These are phyloP conservation scores for Trichophaea hybrida DNA, from an alignment of 2,329 filamentous ascomycete species.

Conservation along the genomic window DNA sequence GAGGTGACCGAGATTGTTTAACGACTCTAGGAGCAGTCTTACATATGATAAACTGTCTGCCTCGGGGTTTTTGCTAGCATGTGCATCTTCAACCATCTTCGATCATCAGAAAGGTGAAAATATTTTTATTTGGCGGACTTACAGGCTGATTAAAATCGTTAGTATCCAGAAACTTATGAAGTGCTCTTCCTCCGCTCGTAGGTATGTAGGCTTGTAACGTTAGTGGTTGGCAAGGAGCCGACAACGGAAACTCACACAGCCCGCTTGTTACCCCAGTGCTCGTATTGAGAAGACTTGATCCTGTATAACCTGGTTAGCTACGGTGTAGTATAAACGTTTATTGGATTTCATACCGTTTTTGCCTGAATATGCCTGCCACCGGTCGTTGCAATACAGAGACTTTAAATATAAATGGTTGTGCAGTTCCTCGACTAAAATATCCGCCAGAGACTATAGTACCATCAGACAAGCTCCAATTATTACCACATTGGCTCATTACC, in stretches of 20 bases:
- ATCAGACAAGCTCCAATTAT: slow-evolving; percentile 3
- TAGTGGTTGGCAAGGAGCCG: not conserved
- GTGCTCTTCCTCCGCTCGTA: slow-evolving; percentile 33
- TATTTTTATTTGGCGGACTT: slow-evolving; percentile 30
- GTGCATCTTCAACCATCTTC: slow-evolving; percentile 66
- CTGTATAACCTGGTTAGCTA: not conserved
- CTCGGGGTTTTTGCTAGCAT: slow-evolving; percentile 67
- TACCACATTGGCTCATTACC: slow-evolving; percentile 26
- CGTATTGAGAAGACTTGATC: not conserved
- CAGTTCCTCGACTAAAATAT: slow-evolving; percentile 91
- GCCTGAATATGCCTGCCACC: slow-evolving; percentile 63
- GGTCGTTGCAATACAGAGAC: slow-evolving; percentile 89
- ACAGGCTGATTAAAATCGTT: slow-evolving; percentile 41
- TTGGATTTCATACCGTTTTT: slow-evolving; percentile 16
- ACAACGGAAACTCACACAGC: not conserved
- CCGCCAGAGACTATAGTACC: slow-evolving; percentile 49
- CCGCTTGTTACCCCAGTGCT: not conserved
- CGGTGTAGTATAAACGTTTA: not conserved
- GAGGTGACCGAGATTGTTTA: slow-evolving; percentile 77
- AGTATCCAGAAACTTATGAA: slow-evolving; percentile 45
- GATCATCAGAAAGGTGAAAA: slow-evolving; percentile 31
- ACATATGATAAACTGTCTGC: slow-evolving; percentile 93
- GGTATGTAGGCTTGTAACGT: not conserved
- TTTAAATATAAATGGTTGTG: slow-evolving; percentile 96
- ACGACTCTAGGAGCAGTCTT: slow-evolving; percentile 66